Evolutionary conservation across 1,284 basidiomycete genomes (phyloP), one percentile per base, ranked within the genome.

Genomic region (Ustilago loliicola): DNA sequence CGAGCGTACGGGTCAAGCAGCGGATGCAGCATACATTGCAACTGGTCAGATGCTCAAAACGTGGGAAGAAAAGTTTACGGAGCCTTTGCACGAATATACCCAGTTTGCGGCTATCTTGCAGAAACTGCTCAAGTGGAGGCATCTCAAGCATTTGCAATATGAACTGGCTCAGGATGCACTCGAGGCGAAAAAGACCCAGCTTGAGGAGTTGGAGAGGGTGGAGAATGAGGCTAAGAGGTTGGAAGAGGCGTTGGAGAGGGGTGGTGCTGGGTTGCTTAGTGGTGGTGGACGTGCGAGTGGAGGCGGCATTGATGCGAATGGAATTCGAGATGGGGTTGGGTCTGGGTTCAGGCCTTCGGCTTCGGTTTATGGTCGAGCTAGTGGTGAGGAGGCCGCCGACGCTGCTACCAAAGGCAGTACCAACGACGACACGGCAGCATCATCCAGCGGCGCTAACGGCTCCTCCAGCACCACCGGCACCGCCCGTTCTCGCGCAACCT

Each of bases 121-220:
- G 88, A 93, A 93, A 83, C 89, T 98, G 25, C 91, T 99, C 57
- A 91, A 91, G 1, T 99, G 97, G 88, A 92, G 97, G 34, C 97
- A 99, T 87, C 94, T 96, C 87, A 99, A 99, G 88, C 96, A 99
- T 80, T 93, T 96, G 11, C 97, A 99, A 86, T 96, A 93, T 83
- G 97, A 99, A 88, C 93, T 97, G 89, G 96, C 96, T 0, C 93
- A 96, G 85, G 96, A 98, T 83, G 90, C 90, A 32, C 89, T 99
- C 23, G 95, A 96, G 76, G 89, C 89, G 15, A 98, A 96, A 87
- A 92, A 92, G 65, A 93, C 94, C 83, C 90, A 92, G 80, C 89
- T 99, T 53, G 94, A 93, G 65, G 93, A 97, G 58, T 89, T 98
- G 7, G 97, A 99, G 87, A 93, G 92, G 83, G 94, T 93, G 62